phyloP scores from a whole-genome alignment of 2,329 filamentous ascomycete genomes.

The Phialemonium atrogriseum region DNA sequence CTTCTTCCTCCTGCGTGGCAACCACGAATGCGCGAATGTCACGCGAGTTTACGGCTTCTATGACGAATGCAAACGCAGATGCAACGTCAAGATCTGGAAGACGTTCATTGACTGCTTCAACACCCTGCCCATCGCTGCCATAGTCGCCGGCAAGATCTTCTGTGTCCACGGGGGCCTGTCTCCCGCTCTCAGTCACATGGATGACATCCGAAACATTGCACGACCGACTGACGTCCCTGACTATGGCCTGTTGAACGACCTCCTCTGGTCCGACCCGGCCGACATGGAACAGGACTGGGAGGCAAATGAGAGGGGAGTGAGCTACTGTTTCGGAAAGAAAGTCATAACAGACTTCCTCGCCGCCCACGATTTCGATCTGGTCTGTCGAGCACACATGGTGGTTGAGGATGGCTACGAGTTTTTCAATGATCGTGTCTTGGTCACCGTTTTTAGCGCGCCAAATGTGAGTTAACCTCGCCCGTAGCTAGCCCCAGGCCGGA shows the following conservation, averaged over 20 bases:
- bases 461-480: slow-evolving; percentile 59
- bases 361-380: slow-evolving; percentile 91
- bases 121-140: slow-evolving; percentile 88
- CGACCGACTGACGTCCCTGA: slow-evolving; percentile 95
- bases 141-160: slow-evolving; percentile 95
- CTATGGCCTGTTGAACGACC: slow-evolving; percentile 88
- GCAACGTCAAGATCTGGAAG: slow-evolving; percentile 98
- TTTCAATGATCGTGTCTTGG: slow-evolving; percentile 88
- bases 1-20: slow-evolving; percentile 89
- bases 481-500: background rate
- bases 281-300: slow-evolving; percentile 99
- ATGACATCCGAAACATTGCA: slow-evolving; percentile 93
- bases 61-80: slow-evolving; percentile 93
- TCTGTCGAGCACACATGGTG: slow-evolving; percentile 97
- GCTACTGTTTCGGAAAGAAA: slow-evolving; percentile 97
- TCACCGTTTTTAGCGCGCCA: slow-evolving; percentile 95
- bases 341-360: slow-evolving; percentile 95
- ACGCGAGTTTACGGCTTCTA: slow-evolving; percentile 96
- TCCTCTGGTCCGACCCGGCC: slow-evolving; percentile 94
- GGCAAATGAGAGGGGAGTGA: slow-evolving; percentile 91
- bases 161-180: slow-evolving; percentile 94
- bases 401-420: slow-evolving; percentile 99
- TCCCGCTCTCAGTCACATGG: slow-evolving; percentile 90
- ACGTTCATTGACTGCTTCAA: slow-evolving; percentile 97
- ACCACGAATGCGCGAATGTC: slow-evolving; percentile 95